Percentiles rank a stretch among this genome's conserved stretches.
Evolutionary conservation across 345 rosid species (phyloP).

Genomic region (Rubroshorea leprosula): DNA sequence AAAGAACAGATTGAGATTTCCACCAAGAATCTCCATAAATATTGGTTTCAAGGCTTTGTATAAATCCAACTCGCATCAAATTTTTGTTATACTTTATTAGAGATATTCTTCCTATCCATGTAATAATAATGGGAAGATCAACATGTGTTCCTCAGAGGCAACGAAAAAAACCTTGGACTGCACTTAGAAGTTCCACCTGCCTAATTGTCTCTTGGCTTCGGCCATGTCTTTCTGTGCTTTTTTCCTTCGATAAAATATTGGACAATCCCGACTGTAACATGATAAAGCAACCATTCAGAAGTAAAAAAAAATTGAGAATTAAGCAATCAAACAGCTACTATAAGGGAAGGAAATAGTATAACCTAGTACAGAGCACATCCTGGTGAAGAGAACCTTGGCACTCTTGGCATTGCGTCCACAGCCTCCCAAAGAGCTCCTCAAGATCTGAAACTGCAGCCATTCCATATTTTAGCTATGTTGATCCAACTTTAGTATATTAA

Average conservation of each 20-base stretch:
- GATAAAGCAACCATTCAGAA: not conserved
- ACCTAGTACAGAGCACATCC: slow-evolving; percentile 98
- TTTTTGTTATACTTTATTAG: no score
- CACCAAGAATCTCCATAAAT: no score
- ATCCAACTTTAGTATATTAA: not conserved
- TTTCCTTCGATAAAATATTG: slow-evolving; percentile 93
- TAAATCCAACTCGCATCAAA: no score
- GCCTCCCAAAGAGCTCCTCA: slow-evolving; percentile 75
- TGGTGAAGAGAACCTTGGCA: slow-evolving; percentile 99
- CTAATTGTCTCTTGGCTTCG: slow-evolving; percentile 72
- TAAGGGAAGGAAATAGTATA: slow-evolving; percentile 12
- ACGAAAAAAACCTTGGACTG: no score
- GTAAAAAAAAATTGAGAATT: not conserved
- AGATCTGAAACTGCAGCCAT: slow-evolving; percentile 66
- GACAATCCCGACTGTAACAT: slow-evolving; percentile 82
- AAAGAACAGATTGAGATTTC: no score
- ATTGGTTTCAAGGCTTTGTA: no score
- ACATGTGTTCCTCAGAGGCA: no score
- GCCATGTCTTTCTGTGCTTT: slow-evolving; percentile 96
- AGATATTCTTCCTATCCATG: no score
- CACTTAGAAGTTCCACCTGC: slow-evolving; percentile 75
- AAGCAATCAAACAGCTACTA: not conserved
- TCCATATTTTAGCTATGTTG: slow-evolving; percentile 5
- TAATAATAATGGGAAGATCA: no score
- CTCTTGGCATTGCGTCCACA: slow-evolving; percentile 97